Percentiles rank a stretch among this genome's conserved stretches.
These are phyloP conservation scores for Nidularia pulvinata DNA, from an alignment of 768 basidiomycete species.

Conservation along the genomic window DNA sequence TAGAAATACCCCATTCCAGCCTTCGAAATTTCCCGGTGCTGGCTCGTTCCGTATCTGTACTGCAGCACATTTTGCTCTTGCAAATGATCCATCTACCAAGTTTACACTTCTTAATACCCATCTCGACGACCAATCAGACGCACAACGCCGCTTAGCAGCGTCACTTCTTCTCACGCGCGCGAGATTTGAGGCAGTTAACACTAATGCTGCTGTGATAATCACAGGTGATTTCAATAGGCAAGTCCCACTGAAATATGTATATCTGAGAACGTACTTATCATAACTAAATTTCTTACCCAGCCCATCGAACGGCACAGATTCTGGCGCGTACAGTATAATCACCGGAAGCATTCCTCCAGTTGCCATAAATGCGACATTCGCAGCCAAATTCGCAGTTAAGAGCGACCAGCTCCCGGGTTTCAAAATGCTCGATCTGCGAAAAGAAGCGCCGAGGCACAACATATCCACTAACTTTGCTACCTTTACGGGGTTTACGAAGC, in stretches of 20 bases:
- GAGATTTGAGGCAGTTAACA: slow-evolving; percentile 41
- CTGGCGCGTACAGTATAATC: slow-evolving; percentile 49
- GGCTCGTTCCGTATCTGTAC: slow-evolving; percentile 51
- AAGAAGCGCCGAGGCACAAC: slow-evolving; percentile 30
- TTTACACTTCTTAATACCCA: slow-evolving; percentile 53
- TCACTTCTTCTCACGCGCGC: slow-evolving; percentile 51
- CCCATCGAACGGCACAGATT: slow-evolving; percentile 37
- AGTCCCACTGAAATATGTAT: not conserved
- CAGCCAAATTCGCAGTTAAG: slow-evolving; percentile 33
- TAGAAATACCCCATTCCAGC: slow-evolving; percentile 44
- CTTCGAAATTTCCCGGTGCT: slow-evolving; percentile 50
- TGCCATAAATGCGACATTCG: slow-evolving; percentile 39
- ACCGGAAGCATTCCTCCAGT: slow-evolving; percentile 39
- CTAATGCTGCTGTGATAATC: slow-evolving; percentile 40
- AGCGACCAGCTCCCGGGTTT: slow-evolving; percentile 28
- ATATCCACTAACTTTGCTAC: slow-evolving; percentile 49
- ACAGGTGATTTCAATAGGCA: slow-evolving; percentile 55
- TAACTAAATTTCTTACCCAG: slow-evolving; percentile 15
- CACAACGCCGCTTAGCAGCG: slow-evolving; percentile 47
- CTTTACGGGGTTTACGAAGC: slow-evolving; percentile 48
- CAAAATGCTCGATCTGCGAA: slow-evolving; percentile 43
- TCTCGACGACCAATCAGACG: slow-evolving; percentile 53
- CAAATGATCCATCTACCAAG: slow-evolving; percentile 8
- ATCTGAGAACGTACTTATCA: not conserved
- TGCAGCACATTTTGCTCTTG: slow-evolving; percentile 31